These are phyloP conservation scores for Coemansia sp. DNA, from an alignment of 192 early-diverging fungal species.

Conservation along the genomic window DNA sequence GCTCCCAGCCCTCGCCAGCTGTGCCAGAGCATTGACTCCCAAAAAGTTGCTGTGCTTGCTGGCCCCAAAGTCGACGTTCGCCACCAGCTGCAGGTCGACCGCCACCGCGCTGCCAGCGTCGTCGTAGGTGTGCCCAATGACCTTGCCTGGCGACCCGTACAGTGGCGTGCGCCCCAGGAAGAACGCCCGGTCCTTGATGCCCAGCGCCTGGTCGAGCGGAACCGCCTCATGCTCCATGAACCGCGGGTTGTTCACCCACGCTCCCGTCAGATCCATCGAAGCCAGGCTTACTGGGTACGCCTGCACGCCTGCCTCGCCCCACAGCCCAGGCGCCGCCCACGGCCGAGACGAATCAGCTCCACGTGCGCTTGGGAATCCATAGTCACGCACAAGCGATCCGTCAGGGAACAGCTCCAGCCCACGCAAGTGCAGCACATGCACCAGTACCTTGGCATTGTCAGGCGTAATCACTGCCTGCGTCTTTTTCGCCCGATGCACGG, in stretches of 20 bases:
- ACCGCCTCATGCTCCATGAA: constrained; percentile 70
- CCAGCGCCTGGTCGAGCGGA: constrained; percentile 72
- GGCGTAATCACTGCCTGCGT: constrained; percentile 22
- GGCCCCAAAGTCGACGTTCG: constrained; percentile 14
- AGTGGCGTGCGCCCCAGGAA: constrained; percentile 70
- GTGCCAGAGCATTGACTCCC: constrained; percentile 34
- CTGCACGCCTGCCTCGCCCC: constrained; percentile 30
- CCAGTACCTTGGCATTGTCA: constrained; percentile 20
- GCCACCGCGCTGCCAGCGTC: constrained; percentile 15
- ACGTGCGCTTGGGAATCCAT: constrained; percentile 19
- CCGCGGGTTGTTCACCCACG: constrained; percentile 64
- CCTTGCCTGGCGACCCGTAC: constrained; percentile 74
- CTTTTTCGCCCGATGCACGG: constrained; percentile 27
- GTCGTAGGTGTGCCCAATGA: constrained; percentile 61
- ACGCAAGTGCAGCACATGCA: constrained; percentile 51
- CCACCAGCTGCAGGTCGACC: constrained; percentile 41
- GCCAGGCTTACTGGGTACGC: constrained; percentile 30
- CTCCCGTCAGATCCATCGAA: constrained; percentile 57
- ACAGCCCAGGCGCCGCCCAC: constrained; percentile 25
- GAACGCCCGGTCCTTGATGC: constrained; percentile 69
- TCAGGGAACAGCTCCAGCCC: constrained; percentile 41
- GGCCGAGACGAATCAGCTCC: constrained; percentile 11
- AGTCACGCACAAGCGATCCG: constrained; percentile 50
- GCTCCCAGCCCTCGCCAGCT: constrained; percentile 11
- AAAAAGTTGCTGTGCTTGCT: constrained; percentile 38